A percentile compares a stretch with the other conserved stretches of the same genome.
phyloP scores from a whole-genome alignment of 345 rosid species.

The Lumnitzera racemosa region DNA sequence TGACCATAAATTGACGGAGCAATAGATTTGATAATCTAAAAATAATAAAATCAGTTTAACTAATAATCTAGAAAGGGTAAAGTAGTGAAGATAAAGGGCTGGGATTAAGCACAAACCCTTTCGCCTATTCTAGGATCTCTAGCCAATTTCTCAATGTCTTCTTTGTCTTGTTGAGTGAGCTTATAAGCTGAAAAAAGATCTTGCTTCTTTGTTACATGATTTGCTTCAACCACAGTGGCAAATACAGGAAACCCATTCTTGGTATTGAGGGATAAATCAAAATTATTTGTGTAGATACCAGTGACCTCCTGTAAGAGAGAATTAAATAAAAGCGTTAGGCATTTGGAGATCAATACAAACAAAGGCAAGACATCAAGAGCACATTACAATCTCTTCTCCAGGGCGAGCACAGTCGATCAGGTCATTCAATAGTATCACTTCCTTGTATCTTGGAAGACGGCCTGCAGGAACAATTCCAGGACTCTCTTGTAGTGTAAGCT shows the following conservation, averaged over 20 bases:
- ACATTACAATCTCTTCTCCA: conserved; percentile 86
- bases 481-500: conserved; percentile 95
- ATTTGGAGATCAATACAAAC: conserved; percentile 3
- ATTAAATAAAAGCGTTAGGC: background rate
- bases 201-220: conserved; percentile 85
- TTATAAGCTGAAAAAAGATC: conserved; percentile 96
- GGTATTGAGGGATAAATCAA: conserved; percentile 89
- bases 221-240: conserved; percentile 95
- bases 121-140: conserved; percentile 91
- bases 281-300: conserved; percentile 87
- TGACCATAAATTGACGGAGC: conserved; percentile 98
- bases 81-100: background rate
- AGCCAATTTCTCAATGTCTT: conserved; percentile 77
- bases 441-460: conserved; percentile 97
- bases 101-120: conserved; percentile 40
- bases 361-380: conserved; percentile 11
- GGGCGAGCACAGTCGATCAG: conserved; percentile 97
- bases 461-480: conserved; percentile 99
- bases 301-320: conserved; percentile 73
- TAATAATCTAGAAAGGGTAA: background rate
- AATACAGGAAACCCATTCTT: conserved; percentile 98
- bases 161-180: conserved; percentile 93
- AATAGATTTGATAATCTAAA: conserved; percentile 85
- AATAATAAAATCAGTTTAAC: conserved; percentile 9
- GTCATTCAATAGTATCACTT: conserved; percentile 89